phyloP scores from a whole-genome alignment of 2,329 filamentous ascomycete genomes.

The Aspergillus viridinutans region DNA sequence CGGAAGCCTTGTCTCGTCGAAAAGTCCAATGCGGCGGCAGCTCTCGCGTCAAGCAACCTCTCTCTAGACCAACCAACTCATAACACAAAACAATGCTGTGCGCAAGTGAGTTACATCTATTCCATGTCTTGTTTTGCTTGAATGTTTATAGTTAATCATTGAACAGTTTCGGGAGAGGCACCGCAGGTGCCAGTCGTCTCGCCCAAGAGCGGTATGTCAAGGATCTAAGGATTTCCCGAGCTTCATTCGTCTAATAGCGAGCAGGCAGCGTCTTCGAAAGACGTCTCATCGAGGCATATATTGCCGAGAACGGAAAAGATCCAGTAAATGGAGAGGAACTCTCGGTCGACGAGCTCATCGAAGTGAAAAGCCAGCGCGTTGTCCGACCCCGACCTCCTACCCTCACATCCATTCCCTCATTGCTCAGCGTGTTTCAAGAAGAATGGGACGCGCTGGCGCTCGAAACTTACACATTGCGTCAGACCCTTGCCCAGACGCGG shows the following conservation, averaged over 20 bases:
- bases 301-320: constrained; percentile 88
- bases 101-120: constrained; percentile 53
- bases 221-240: constrained; percentile 10
- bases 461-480: constrained; percentile 85
- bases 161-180: constrained; percentile 86
- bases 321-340: constrained; percentile 85
- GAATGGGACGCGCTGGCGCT: constrained; percentile 95
- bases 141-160: constrained; percentile 16
- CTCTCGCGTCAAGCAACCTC: constrained; percentile 26
- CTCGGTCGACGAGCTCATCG: constrained; percentile 76
- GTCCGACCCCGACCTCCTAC: constrained; percentile 88
- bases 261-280: constrained; percentile 88
- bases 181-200: constrained; percentile 93
- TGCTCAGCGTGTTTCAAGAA: constrained; percentile 92
- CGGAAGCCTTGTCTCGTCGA: constrained; percentile 20
- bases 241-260: constrained; percentile 25
- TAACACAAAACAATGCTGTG: constrained; percentile 51
- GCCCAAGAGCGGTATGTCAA: constrained; percentile 75
- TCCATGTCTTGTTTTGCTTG: constrained; percentile 8
- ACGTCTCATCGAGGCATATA: constrained; percentile 90
- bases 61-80: constrained; percentile 19
- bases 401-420: constrained; percentile 90
- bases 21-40: constrained; percentile 35
- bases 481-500: constrained; percentile 82
- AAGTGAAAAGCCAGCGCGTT: constrained; percentile 76